phyloP scores from a whole-genome alignment of 805 yeast species.

The Lipomyces japonicus region DNA sequence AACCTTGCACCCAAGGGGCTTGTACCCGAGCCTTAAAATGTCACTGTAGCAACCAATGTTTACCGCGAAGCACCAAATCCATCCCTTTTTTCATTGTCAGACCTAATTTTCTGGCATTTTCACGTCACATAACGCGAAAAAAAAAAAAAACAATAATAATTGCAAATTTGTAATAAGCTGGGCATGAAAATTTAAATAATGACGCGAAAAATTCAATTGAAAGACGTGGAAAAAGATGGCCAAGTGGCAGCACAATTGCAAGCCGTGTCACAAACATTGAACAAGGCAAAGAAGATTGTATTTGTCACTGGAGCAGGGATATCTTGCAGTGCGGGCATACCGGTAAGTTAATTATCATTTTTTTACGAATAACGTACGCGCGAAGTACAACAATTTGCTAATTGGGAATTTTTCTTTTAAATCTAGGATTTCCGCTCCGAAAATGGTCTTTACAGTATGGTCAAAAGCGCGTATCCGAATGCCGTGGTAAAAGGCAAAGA shows the following conservation, averaged over 20 bases:
- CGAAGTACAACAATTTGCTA: too few species aligned
- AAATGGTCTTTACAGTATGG: conserved; percentile 75
- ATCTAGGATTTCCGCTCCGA: conserved; percentile 69
- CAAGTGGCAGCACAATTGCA: not conserved
- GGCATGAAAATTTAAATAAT: too few species aligned
- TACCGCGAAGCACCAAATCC: too few species aligned
- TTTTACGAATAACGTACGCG: too few species aligned
- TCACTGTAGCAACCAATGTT: too few species aligned
- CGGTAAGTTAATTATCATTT: conserved; percentile 38
- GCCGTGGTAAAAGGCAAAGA: conserved; percentile 79
- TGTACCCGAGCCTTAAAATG: too few species aligned
- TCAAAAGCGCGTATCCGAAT: conserved; percentile 58
- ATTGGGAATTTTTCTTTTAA: not conserved
- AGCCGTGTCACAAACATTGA: conserved; percentile 10
- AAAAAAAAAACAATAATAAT: too few species aligned
- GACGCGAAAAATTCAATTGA: conserved; percentile 6
- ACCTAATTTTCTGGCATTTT: too few species aligned
- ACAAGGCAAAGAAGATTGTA: conserved; percentile 18
- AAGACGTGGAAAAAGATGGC: conserved; percentile 4
- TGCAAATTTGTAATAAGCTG: too few species aligned
- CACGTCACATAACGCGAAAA: too few species aligned
- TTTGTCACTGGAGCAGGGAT: conserved; percentile 77
- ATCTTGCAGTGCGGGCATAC: conserved; percentile 95
- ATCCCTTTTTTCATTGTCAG: too few species aligned
- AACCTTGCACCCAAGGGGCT: too few species aligned